Conservation (phyloP, 768 basidiomycete species). For the Pleurotus ostreatus region DNA sequence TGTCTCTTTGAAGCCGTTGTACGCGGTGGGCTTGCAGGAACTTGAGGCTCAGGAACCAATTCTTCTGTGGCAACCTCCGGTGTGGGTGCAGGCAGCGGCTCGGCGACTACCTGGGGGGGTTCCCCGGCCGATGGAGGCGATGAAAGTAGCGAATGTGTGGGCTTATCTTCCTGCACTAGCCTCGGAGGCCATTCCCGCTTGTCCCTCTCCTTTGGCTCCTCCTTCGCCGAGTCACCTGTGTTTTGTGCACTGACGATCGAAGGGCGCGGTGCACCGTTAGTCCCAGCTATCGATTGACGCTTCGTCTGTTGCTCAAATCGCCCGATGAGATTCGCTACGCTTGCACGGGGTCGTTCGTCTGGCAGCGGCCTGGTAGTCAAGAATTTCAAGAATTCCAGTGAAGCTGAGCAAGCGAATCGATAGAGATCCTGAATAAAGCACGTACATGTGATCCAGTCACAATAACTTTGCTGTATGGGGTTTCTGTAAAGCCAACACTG, state of each 20-base stretch:
- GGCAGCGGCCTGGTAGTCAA: constrained; percentile 63
- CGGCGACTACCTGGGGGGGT: constrained; percentile 3
- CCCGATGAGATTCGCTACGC: constrained; percentile 88
- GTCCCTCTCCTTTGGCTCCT: constrained; percentile 69
- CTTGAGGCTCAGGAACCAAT: not conserved
- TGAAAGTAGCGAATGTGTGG: constrained; percentile 30
- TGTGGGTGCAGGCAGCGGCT: not conserved
- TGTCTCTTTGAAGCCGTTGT: not conserved
- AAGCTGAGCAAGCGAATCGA: not conserved
- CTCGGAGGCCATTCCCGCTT: constrained; percentile 78
- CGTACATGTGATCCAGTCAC: constrained; percentile 13
- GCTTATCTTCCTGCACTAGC: constrained; percentile 28
- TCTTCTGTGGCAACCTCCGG: not conserved
- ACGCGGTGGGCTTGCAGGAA: not conserved
- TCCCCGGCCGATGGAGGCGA: constrained; percentile 21
- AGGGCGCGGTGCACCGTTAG: constrained; percentile 33
- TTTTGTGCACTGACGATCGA: constrained; percentile 65
- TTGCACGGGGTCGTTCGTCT: constrained; percentile 83
- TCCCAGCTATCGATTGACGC: constrained; percentile 38
- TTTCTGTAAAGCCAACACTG: too few relatives aligned
- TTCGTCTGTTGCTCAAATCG: constrained; percentile 83
- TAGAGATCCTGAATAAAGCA: constrained; percentile 16
- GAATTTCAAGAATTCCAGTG: not conserved
- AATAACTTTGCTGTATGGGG: not conserved
- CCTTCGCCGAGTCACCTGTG: constrained; percentile 60